Conservation (phyloP, 1,284 basidiomycete species). For the Ceratobasidium sp. region DNA sequence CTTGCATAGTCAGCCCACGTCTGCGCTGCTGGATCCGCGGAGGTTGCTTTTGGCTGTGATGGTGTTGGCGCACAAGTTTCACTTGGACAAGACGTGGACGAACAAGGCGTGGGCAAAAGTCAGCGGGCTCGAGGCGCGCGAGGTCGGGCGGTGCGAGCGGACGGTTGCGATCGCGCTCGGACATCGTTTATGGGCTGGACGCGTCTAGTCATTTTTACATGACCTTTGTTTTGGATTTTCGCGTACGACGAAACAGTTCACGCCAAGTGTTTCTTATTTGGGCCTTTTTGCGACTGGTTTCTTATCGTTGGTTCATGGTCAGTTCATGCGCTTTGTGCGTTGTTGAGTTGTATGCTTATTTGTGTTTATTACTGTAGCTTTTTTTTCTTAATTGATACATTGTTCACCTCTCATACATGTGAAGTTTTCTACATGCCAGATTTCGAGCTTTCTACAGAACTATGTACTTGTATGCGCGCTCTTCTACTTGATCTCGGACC, state of each 20-base stretch:
- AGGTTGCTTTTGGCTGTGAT: slow-evolving; percentile 88
- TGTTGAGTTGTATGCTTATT: background rate
- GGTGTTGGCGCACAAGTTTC: slow-evolving; percentile 90
- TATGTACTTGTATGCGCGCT: slow-evolving; percentile 18
- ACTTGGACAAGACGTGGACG: slow-evolving; percentile 91
- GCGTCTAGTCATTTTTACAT: background rate
- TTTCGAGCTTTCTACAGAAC: background rate
- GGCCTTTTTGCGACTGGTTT: background rate
- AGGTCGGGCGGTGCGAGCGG: slow-evolving; percentile 82
- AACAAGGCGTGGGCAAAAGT: slow-evolving; percentile 93
- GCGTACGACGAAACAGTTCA: background rate
- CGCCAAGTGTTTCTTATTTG: background rate
- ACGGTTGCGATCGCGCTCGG: slow-evolving; percentile 82
- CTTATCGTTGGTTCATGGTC: slow-evolving; percentile 16
- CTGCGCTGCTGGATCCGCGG: slow-evolving; percentile 80
- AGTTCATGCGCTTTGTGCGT: background rate
- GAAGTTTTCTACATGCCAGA: background rate
- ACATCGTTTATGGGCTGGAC: slow-evolving; percentile 84
- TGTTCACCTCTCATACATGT: background rate
- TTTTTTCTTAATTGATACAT: background rate
- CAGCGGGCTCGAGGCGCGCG: slow-evolving; percentile 77
- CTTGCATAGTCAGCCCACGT: background rate
- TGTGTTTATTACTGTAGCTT: background rate
- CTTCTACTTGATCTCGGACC: too few relatives aligned
- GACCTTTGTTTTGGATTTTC: too few relatives aligned